Conservation (phyloP, 345 rosid species). For the Lagerstroemia speciosa region DNA sequence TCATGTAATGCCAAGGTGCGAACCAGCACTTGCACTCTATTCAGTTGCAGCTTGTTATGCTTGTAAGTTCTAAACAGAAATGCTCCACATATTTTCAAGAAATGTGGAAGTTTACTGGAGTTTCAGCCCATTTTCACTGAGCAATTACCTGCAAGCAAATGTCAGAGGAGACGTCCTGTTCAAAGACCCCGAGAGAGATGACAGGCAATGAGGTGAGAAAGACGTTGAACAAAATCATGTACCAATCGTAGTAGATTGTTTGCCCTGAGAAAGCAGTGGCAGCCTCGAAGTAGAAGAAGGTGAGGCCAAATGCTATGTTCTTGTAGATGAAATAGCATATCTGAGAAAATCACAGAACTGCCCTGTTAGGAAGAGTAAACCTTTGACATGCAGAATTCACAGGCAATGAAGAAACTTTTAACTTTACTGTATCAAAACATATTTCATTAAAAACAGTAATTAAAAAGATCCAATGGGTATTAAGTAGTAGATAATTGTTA, state of each 20-base stretch:
- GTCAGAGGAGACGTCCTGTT: constrained; percentile 72
- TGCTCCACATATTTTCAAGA: too few relatives aligned
- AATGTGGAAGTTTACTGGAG: not conserved
- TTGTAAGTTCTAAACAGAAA: not conserved
- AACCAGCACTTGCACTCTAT: too few relatives aligned
- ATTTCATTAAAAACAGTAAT: not conserved
- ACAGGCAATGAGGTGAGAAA: constrained; percentile 70
- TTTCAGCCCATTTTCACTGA: not conserved
- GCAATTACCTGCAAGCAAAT: constrained; percentile 64
- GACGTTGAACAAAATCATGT: constrained; percentile 61
- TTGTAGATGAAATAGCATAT: constrained; percentile 70
- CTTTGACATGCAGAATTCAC: not conserved
- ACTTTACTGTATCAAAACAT: not conserved
- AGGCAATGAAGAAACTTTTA: not conserved
- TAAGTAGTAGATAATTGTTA: constrained; percentile 11
- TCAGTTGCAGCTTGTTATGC: not conserved
- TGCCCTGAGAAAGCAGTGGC: constrained; percentile 66
- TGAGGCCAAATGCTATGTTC: constrained; percentile 72
- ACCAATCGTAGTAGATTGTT: constrained; percentile 59
- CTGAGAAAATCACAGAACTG: constrained; percentile 17
- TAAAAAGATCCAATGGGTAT: not conserved
- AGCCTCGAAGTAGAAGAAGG: constrained; percentile 64
- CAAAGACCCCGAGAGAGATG: constrained; percentile 62
- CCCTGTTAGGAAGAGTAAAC: not conserved
- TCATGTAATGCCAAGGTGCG: too few relatives aligned